phyloP scores from a whole-genome alignment of 2,329 filamentous ascomycete species.

The Botrytis byssoidea region DNA sequence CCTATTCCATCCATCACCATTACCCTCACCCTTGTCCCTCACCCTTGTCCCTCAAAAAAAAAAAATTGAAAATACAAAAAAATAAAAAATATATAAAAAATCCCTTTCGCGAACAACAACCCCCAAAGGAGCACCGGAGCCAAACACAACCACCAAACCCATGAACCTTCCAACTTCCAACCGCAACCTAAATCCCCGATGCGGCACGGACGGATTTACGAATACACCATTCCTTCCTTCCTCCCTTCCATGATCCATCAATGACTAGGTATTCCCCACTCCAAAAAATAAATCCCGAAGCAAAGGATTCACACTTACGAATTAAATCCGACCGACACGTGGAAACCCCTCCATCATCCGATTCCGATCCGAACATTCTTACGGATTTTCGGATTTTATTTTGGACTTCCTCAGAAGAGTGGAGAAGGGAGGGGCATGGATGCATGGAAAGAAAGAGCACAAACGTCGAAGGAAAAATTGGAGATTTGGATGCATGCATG shows the following conservation, averaged over 20 bases:
- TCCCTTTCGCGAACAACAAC: background rate
- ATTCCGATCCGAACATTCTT: background rate
- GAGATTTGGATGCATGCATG: background rate
- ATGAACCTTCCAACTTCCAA: background rate
- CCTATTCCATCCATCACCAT: background rate
- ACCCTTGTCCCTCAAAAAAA: too few species aligned
- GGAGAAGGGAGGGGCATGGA: background rate
- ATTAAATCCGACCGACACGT: background rate
- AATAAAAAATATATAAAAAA: background rate
- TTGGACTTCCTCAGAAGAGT: background rate
- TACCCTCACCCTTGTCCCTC: background rate
- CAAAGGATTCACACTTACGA: background rate
- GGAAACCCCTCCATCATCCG: background rate
- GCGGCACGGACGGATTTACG: background rate
- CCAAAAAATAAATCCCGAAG: background rate
- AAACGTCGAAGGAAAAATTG: background rate
- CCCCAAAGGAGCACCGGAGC: slow-evolving; percentile 1
- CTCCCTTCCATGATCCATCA: background rate
- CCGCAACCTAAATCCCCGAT: background rate
- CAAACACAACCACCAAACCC: background rate
- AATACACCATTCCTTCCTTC: background rate
- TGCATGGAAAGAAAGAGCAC: background rate
- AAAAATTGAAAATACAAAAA: too few species aligned
- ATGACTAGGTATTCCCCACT: background rate
- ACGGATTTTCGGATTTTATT: background rate